Conservation (phyloP, 2,329 filamentous ascomycete genomes). For the Epichloe gansuensis region DNA sequence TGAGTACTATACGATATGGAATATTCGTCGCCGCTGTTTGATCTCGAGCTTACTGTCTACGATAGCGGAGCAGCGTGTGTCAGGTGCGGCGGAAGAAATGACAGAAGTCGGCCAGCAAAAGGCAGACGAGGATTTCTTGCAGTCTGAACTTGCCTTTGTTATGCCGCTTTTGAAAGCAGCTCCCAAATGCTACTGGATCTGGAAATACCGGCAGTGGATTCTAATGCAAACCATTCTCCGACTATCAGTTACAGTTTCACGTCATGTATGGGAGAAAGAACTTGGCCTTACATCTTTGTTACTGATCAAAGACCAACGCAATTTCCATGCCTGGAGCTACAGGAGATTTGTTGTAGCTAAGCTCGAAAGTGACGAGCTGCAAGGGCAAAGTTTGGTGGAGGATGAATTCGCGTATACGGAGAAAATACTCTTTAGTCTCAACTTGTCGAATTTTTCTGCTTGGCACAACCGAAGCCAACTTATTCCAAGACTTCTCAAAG, state of each 20-base stretch:
- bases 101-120: too few species aligned
- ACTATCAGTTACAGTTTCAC: not conserved
- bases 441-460: constrained; percentile 2
- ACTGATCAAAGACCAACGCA: not conserved
- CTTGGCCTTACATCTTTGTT: not conserved
- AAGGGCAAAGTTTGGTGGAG: not conserved
- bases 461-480: constrained; percentile 2
- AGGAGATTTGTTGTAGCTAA: not conserved
- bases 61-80: too few species aligned
- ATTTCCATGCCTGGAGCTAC: constrained; percentile 3
- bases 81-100: too few species aligned
- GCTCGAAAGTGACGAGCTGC: not conserved
- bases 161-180: not conserved
- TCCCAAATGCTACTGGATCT: constrained; percentile 1
- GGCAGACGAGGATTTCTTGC: not conserved
- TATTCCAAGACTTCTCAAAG: not conserved
- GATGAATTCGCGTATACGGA: not conserved
- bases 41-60: constrained; percentile 41
- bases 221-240: not conserved
- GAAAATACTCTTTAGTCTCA: not conserved
- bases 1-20: constrained; percentile 87
- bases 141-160: not conserved
- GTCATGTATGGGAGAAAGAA: not conserved
- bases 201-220: not conserved
- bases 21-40: constrained; percentile 64